Base-by-base conservation (phyloP, 2,329 filamentous ascomycete genomes). In the Cladophialophora psammophila region DNA sequence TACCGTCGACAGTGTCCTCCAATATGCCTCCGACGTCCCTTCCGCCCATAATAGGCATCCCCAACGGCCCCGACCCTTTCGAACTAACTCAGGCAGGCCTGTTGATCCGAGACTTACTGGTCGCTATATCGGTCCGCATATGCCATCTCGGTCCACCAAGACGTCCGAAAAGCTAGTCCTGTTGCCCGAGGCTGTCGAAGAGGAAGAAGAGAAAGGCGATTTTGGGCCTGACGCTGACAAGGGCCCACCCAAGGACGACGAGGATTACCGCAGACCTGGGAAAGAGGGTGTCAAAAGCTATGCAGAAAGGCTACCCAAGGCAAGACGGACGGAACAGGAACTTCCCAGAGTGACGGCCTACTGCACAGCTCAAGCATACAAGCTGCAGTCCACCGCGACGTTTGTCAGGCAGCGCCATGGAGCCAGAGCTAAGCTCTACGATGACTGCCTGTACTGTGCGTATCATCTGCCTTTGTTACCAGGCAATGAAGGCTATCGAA, bases 91-190 rank as follows among this genome's bases (percentile, higher is more conserved):
- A 18, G 75, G 75, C 61, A 66, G 65, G 45, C 84, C 84, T 9
- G 77, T 85, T 62, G 82, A 87, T 53, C 82, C 84, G 9, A 85
- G 84, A 69, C 81, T 87, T 50, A 83, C 84, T 52, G 85, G 86
- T 10, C 83, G 86, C 80, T 78, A 87, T 55, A 45, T 84, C 0
- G 84, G 85, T 60, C 82, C 85, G 63, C 84, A 87, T 71, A 83
- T 97, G 72, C 95, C 94, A 0, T 90, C 92, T 5, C 87, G 95
- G 61, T 96, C 93, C 42, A 96, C 93, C 34, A 97, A 98, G 79
- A 90, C 96, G 71, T 97, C 92, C 78, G 93, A 98, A 82, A 98
- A 98, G 80, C 84, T 99, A n/a, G 95, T 99, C 0, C 83, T 98
- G 40, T 85, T 99, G 13, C 95, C 95, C 0, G 94, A 97, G 76